phyloP scores from a whole-genome alignment of 768 basidiomycete genomes.

The Boletus patriciae region DNA sequence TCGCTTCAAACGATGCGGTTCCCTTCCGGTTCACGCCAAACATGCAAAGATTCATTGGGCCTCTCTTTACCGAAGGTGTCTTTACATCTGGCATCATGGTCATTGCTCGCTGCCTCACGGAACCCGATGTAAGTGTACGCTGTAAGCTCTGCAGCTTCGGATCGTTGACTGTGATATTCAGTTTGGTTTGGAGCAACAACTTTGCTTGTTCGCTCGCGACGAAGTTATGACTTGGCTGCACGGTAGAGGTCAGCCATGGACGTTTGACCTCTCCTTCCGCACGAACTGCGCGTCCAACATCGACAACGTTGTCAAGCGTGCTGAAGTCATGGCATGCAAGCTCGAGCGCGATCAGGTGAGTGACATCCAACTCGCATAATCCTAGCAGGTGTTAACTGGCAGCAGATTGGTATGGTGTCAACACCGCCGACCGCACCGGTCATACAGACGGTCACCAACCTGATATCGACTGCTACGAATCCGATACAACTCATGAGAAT shows the following conservation, averaged over 20 bases:
- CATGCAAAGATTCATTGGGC: conserved; percentile 90
- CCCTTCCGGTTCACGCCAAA: conserved; percentile 98
- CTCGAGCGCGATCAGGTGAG: conserved; percentile 77
- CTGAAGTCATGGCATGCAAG: conserved; percentile 84
- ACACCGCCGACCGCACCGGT: conserved; percentile 44
- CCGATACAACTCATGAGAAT: conserved; percentile 82
- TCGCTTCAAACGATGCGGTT: conserved; percentile 80
- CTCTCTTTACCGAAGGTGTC: conserved; percentile 86
- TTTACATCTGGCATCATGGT: conserved; percentile 86
- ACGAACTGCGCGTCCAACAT: conserved; percentile 57
- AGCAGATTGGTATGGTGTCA: conserved; percentile 23
- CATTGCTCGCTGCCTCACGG: conserved; percentile 85
- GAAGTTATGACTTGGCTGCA: conserved; percentile 82
- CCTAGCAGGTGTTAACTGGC: conserved; percentile 4
- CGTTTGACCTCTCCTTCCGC: conserved; percentile 59
- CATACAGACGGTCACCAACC: conserved; percentile 77
- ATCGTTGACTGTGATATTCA: conserved; percentile 30
- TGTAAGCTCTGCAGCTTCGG: neutral
- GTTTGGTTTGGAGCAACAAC: conserved; percentile 91
- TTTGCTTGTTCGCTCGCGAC: conserved; percentile 89
- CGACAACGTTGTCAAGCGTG: conserved; percentile 74
- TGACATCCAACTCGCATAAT: neutral
- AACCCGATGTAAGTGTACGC: conserved; percentile 70
- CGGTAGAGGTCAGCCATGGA: conserved; percentile 54
- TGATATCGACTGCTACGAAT: conserved; percentile 85